Evolutionary conservation across 2,329 filamentous ascomycete genomes (phyloP), one percentile per base, ranked within the genome.

Genomic region (Periconia digitata): DNA sequence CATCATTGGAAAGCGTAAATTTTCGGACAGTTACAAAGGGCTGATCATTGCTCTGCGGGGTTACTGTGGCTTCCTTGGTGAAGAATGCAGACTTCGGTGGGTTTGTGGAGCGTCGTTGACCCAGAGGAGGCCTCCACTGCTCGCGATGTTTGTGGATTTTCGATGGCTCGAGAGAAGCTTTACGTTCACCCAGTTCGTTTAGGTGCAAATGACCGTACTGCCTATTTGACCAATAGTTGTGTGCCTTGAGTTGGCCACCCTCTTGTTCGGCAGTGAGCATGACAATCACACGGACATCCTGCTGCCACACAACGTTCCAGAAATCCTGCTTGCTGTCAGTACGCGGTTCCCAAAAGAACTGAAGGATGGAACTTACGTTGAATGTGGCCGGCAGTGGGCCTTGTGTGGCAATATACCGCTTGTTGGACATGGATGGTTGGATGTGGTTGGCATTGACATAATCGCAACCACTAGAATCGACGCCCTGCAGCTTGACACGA

Each of bases 291-390:
- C 92, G 87, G 3, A 95, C 86, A 66, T 97, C 92, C 71, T 97
- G 89, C 67, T 97, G 92, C 94, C 94, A 99, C 23, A 97, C 81
- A 10, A 96, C 87, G 51, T 90, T 92, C 94, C 94, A 99, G 67
- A 99, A 99, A 70, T 99, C 94, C 89, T 94, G 58, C 20, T 44
- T 18, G 51, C 49, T 43, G 49, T 65, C 54, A 67, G 58, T 32
- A 3, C 42, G 15, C 13, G 12, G 3, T 23, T 27, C 20, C 24
- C 35, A n/a, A 16, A 17, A 21, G 16, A 16, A 8, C 7, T n/a
- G 17, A 3, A 32, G 16, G 18, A 46, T 12, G 12, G 16, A 16
- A 74, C 85, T 78, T 76, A 92, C 90, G 69, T 89, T 86, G 64
- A 95, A 96, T 0, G 94, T 99, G 42, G 89, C 85, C 17, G 94